These are phyloP conservation scores for Coprinopsis sp. DNA, from an alignment of 768 basidiomycete genomes.

Conservation along the genomic window DNA sequence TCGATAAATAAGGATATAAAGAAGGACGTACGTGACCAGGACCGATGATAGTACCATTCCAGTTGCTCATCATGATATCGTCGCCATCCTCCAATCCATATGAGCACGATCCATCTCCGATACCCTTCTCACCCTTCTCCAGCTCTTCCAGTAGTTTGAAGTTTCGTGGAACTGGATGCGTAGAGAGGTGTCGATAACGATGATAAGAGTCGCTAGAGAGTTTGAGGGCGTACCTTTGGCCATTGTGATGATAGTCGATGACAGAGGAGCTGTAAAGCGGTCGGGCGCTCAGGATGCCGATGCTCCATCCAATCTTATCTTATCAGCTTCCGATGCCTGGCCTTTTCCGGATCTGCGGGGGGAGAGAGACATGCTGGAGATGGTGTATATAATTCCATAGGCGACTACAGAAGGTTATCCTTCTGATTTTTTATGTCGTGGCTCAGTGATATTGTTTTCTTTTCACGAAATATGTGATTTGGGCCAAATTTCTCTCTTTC, in stretches of 20 bases:
- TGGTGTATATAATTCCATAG: no score
- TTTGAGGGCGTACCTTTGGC: conserved; percentile 43
- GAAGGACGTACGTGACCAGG: conserved; percentile 83
- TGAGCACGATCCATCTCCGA: conserved; percentile 96
- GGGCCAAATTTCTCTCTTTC: no score
- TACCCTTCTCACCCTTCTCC: conserved; percentile 99
- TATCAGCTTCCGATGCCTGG: no score
- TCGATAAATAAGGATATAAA: not conserved
- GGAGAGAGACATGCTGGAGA: no score
- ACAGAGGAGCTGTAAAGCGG: conserved; percentile 10
- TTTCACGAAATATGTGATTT: no score
- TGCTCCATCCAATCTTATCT: no score
- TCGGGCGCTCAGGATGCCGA: no score
- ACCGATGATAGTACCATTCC: conserved; percentile 99
- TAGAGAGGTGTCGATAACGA: not conserved
- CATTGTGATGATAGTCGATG: conserved; percentile 28
- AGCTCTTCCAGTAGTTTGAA: conserved; percentile 97
- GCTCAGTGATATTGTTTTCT: no score
- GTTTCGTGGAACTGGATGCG: conserved; percentile 79
- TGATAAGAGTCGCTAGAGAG: not conserved
- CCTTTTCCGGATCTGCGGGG: no score
- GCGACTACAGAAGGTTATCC: no score
- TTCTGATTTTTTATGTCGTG: no score
- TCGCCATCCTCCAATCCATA: conserved; percentile 95
- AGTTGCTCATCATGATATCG: conserved; percentile 95